Base-by-base conservation (phyloP, 148 eudicot genomes). In the Chenopodium formosanum region DNA sequence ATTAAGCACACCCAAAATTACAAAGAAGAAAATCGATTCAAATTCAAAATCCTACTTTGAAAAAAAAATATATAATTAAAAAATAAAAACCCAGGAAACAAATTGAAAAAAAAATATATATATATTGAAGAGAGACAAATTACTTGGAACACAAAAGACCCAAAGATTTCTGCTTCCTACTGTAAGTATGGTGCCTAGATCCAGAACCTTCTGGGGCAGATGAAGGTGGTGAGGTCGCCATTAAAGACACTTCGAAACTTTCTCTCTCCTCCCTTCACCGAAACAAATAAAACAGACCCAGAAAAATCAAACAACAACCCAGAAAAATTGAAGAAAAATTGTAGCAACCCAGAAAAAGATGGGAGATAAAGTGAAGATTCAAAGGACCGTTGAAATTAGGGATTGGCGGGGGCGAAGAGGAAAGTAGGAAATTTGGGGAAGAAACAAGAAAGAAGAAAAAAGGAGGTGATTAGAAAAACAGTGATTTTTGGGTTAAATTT, bases 111-210 rank as follows among this genome's bases (percentile, higher is more conserved):
- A 13, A 46, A 40, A 25, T 25, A 25, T 25, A 25, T 25, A 25
- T 2, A 62, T 31, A 20, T 14, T 4, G 47, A 58, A 63, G 79
- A 72, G 65, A 76, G 70, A 76, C 67, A 25, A 65, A 34, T 37
- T 78, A 96, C 99, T 96, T 96, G 50, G 98, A 90, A 81, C 99
- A 96, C n/a, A 94, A 76, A 52, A 94, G 98, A 22, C 99, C 98
- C 4, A 96, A 86, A 27, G 99, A 94, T 78, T 94, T 96, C 88
- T 92, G 95, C 80, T 94, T 96, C 67, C 98, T 86, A 82, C 92
- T 92, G 46, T 94, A 94, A 58, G 83, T 81, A 29, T 82, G 83
- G 75, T 89, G 82, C 40, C 86, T 77, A 69, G 97, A 89, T 88
- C 92, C 91, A 82, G 76, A 47, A 25, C 88, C 80, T 7, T 87